A percentile compares a stretch with the other conserved stretches of the same genome.
Evolutionary conservation across 192 early-diverging fungal species (phyloP).

Genomic region (Haplosporangium gracile): DNA sequence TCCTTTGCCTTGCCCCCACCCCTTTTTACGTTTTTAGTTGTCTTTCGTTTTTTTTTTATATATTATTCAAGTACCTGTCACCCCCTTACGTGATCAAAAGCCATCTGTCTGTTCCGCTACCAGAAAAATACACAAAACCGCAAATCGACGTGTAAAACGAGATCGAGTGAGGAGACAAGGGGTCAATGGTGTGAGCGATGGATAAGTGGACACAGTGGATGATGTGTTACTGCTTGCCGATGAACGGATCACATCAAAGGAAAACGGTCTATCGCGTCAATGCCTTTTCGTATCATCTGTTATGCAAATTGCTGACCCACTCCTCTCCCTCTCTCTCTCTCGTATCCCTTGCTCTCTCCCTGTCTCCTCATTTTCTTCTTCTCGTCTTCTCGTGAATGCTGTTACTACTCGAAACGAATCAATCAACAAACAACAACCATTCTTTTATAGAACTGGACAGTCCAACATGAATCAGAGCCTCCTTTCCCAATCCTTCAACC

Average conservation of each 20-base stretch:
- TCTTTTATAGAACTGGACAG: slow-evolving; percentile 19
- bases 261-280: not conserved
- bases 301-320: slow-evolving; percentile 2
- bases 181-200: not conserved
- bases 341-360: not conserved
- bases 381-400: not conserved
- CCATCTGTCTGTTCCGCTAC: not conserved
- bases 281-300: not conserved
- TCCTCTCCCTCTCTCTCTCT: not conserved
- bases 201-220: too few relatives aligned
- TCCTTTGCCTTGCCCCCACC: not conserved
- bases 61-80: not conserved
- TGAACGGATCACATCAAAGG: not conserved
- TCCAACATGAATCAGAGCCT: slow-evolving; percentile 20
- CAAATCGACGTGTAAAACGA: not conserved
- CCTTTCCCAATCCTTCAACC: slow-evolving; percentile 28
- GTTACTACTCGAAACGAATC: not conserved
- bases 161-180: not conserved
- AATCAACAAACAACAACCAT: not conserved
- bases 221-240: not conserved
- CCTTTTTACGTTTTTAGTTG: not conserved
- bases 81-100: not conserved
- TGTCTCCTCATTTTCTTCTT: not conserved
- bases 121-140: not conserved
- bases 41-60: not conserved